Base-by-base conservation (phyloP, 2,329 filamentous ascomycete species). In the Fusarium sororula region DNA sequence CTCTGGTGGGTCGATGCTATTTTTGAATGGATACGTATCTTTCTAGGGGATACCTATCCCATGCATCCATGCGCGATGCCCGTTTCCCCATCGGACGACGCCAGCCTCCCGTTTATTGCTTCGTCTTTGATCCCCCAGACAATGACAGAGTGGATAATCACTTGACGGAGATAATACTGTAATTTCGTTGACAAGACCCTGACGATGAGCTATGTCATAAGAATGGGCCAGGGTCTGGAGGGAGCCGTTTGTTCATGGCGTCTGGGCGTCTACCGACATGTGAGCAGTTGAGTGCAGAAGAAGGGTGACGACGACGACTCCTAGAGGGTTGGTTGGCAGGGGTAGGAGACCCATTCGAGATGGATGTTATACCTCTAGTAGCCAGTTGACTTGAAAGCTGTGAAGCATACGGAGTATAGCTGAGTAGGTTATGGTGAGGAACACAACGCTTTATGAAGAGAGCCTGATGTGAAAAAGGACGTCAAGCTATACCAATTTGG, bases 261-360 rank as follows among this genome's bases (percentile, higher is more conserved):
- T 62, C 26, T 17, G 15, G 18, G 13, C 38, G 22, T 53, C 15
- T 22, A 32, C 35, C 41, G 28, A 37, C 32, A 55, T 22, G 32
- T 58, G 47, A 47, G 18, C 56, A 53, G 51, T 39, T 39, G 50
- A 48, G 41, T 38, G 41, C 45, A 35, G 32, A 35, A 68, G 37
- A 53, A 45, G 60, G 56, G 45, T 74, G 70, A 73, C 65, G 70
- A 73, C 70, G 70, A 73, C 70, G 70, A 72, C 70, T 73, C 70
- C 50, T 48, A 32, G 32, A 58, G 44, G 28, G 51, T 44, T 39
- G 53, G 51, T 30, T 42, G 66, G 65, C 67, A 65, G 59, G 67
- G 67, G 32, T 64, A 32, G 17, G 45, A 32, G 63, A 63, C 60
- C 65, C 65, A 68, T 59, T 51, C 20, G 24, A 51, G 42, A 59